Evolutionary conservation across 768 basidiomycete genomes (phyloP), one percentile per base, ranked within the genome.

Genomic region (Auricularia cornea): DNA sequence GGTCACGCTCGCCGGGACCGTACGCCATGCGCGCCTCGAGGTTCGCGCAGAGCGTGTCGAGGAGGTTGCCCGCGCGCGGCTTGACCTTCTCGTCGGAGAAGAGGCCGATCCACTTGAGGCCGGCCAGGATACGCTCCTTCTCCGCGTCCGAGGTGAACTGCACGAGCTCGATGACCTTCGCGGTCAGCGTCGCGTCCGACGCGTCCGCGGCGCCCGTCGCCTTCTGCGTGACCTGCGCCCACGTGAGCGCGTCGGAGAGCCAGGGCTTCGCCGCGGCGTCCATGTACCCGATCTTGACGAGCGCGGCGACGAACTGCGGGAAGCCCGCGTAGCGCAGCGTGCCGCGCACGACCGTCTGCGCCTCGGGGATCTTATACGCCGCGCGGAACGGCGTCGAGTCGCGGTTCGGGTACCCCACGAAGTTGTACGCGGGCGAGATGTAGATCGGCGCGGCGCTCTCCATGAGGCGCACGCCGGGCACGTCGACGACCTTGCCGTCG

Each of bases 321-420:
- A 98, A 98, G 60, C 95, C 95, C 71, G 94, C 92, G 77, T 94
- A 98, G 65, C 96, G 82, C 74, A 98, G 78, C 2, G 97, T 98
- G 31, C 97, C 97, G 33, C 97, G 85, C 59, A 98, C 82, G 65
- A 95, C 83, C 3, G 92, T 94, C 78, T 97, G 86, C 11, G 92
- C 94, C 74, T 98, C 97, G 14, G 91, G 90, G 67, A 99, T 95
- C 67, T 83, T 79, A 80, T 99, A 99, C 70, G 81, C 94, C 76
- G 97, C 88, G 66, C 83, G 83, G 86, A 94, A 99, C 6, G 90
- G 87, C 3, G 86, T 83, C 2, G 92, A 95, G 78, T 99, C 88
- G 62, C 97, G 86, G 80, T 99, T 99, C 64, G 97, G 95, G 78
- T 98, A 98, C 32, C 88, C 91, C 67, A 98, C 94, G 69, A 98